Percentiles rank a stretch among this genome's conserved stretches.
phyloP scores from a whole-genome alignment of 805 yeast genomes.

The Wickerhamomyces canadensis region DNA sequence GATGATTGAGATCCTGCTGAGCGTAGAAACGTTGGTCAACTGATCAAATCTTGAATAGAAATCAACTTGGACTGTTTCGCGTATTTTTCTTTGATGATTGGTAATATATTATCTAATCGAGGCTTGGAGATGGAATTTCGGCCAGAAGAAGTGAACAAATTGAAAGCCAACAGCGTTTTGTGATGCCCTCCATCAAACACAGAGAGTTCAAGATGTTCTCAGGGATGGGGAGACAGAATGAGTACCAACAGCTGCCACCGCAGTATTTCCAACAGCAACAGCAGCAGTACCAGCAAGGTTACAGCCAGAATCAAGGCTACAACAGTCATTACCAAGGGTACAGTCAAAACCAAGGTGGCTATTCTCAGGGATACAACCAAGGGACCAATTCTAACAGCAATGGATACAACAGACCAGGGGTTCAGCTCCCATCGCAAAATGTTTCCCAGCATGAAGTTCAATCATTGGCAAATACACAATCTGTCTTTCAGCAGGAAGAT shows the following conservation, averaged over 20 bases:
- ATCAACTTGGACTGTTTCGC: too few species aligned
- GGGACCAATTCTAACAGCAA: conserved; percentile 5
- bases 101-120: too few species aligned
- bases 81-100: too few species aligned
- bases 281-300: background rate
- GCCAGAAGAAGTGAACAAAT: background rate
- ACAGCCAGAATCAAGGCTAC: background rate
- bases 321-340: conserved; percentile 1
- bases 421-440: conserved; percentile 10
- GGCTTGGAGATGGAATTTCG: background rate
- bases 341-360: conserved; percentile 2
- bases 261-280: conserved; percentile 3
- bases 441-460: conserved; percentile 9
- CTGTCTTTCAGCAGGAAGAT: conserved; percentile 7
- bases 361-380: conserved; percentile 7
- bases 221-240: background rate
- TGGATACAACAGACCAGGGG: conserved; percentile 7
- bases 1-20: too few species aligned
- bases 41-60: too few species aligned
- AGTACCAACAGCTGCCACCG: background rate
- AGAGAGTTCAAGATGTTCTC: background rate
- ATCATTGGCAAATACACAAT: conserved; percentile 15
- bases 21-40: too few species aligned
- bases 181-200: too few species aligned
- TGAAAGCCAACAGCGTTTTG: too few species aligned